Base-by-base conservation (phyloP, 2,329 filamentous ascomycete genomes). In the Xylariales sp. region DNA sequence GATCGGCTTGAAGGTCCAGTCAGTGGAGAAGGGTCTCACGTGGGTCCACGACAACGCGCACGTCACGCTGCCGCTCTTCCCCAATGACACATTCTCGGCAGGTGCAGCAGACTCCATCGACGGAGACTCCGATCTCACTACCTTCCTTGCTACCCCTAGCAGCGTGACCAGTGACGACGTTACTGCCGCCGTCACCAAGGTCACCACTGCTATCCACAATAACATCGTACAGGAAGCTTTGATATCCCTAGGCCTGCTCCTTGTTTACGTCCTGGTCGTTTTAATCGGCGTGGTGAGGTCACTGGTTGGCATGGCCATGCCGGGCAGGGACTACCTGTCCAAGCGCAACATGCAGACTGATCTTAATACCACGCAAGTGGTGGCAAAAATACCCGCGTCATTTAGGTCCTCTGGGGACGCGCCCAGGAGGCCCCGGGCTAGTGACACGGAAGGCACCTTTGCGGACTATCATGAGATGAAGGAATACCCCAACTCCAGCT, bases 21-120 rank as follows among this genome's bases (percentile, higher is more conserved):
- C 81, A 16, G 79, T 98, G 47, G 80, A 97, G 59, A 83, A 85
- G 55, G 93, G 85, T 11, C 72, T 97, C n/a, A 95, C 87, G 1
- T 98, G 91, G 91, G 85, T 95, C 10, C 78, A 86, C 52, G 83
- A 97, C 49, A 70, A 97, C 57, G 88, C 93, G 4, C 78, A 93
- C 44, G 75, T 98, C 50, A 69, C 78, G 42, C 84, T 98, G 50
- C 93, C 93, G 0, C 63, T 77, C 37, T 81, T 97, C 43, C 71
- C 78, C 18, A 83, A 87, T 51, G 76, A 95, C 57, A 86, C 85
- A 2, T 95, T 97, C 65, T 91, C 87, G 41, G 67, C 83, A 37
- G 89, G 90, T 29, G 86, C 90, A 40, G 67, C 78, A 21, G 70
- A 74, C 31, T 76, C 74, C 25, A 64, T 83, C 41, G 58, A 65